phyloP scores from a whole-genome alignment of 768 basidiomycete species.

The Boletus barrowsii region DNA sequence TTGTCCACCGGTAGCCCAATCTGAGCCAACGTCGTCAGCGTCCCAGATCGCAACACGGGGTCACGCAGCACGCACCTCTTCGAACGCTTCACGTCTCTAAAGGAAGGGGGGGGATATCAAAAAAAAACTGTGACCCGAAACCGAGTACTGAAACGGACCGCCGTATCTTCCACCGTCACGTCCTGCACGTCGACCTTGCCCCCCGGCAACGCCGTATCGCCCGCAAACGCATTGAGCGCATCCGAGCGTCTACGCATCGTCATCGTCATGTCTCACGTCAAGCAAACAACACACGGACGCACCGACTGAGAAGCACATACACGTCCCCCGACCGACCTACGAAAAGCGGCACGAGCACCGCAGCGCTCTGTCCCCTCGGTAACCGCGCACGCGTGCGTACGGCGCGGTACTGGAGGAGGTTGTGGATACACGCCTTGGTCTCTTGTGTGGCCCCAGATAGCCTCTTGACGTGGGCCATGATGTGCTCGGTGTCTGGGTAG shows the following conservation, averaged over 20 bases:
- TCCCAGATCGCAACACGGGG: background rate
- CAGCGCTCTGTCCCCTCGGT: constrained; percentile 62
- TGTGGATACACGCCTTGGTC: constrained; percentile 23
- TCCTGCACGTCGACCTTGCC: constrained; percentile 76
- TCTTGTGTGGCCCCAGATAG: constrained; percentile 17
- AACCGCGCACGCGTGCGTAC: constrained; percentile 33
- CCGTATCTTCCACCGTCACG: constrained; percentile 70
- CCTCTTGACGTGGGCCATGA: constrained; percentile 9
- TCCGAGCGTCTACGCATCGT: constrained; percentile 58
- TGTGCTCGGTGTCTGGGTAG: constrained; percentile 6
- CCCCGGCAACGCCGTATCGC: constrained; percentile 86
- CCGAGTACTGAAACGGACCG: constrained; percentile 41
- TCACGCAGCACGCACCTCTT: constrained; percentile 57
- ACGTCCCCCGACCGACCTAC: constrained; percentile 81
- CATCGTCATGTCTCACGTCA: too few relatives aligned
- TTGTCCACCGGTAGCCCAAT: constrained; percentile 78
- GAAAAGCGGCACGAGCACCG: constrained; percentile 82
- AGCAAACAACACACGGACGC: constrained; percentile 24
- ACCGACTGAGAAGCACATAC: constrained; percentile 84
- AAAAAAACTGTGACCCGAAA: background rate
- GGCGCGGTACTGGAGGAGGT: constrained; percentile 27
- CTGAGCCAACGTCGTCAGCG: constrained; percentile 35
- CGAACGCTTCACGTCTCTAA: constrained; percentile 84
- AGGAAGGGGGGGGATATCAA: background rate
- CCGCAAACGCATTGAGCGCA: constrained; percentile 71